A percentile compares a stretch with the other conserved stretches of the same genome.
Conservation (phyloP, 257 asterid species). For the Mitragyna speciosa region DNA sequence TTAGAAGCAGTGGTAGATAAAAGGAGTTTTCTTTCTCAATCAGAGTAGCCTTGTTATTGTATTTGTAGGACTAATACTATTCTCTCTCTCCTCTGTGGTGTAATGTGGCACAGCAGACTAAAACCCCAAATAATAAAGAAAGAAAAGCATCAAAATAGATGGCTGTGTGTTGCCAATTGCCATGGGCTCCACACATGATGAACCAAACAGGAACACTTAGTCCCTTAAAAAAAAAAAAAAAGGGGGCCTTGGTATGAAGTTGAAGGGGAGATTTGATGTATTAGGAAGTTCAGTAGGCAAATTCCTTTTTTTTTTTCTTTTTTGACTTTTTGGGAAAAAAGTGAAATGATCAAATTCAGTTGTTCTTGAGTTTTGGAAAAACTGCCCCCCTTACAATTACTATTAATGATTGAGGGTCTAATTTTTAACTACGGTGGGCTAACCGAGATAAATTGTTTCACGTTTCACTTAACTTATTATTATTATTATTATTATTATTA, state of each 20-base stretch:
- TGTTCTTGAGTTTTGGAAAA: not conserved
- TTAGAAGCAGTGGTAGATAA: slow-evolving; percentile 17
- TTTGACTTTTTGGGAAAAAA: not conserved
- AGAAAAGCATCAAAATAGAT: slow-evolving; percentile 25
- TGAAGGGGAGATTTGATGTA: not conserved
- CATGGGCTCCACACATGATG: slow-evolving; percentile 30
- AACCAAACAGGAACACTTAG: slow-evolving; percentile 11
- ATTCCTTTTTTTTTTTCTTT: not conserved
- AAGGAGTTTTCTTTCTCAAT: slow-evolving; percentile 14
- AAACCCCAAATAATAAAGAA: not conserved
- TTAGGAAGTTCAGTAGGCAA: not conserved
- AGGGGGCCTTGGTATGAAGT: not conserved
- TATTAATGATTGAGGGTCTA: not conserved
- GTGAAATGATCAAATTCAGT: not conserved
- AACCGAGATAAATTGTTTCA: no score
- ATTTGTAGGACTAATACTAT: not conserved
- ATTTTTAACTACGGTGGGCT: no score
- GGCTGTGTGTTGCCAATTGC: slow-evolving; percentile 30
- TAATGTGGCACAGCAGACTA: slow-evolving; percentile 13
- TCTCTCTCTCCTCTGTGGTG: not conserved
- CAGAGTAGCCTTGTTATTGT: not conserved
- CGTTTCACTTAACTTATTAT: no score
- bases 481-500: no score
- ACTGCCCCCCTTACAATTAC: no score
- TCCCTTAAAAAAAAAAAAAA: not conserved